A percentile compares a stretch with the other conserved stretches of the same genome.
phyloP scores from a whole-genome alignment of 805 yeast species.

The Blastobotrys terrestris region DNA sequence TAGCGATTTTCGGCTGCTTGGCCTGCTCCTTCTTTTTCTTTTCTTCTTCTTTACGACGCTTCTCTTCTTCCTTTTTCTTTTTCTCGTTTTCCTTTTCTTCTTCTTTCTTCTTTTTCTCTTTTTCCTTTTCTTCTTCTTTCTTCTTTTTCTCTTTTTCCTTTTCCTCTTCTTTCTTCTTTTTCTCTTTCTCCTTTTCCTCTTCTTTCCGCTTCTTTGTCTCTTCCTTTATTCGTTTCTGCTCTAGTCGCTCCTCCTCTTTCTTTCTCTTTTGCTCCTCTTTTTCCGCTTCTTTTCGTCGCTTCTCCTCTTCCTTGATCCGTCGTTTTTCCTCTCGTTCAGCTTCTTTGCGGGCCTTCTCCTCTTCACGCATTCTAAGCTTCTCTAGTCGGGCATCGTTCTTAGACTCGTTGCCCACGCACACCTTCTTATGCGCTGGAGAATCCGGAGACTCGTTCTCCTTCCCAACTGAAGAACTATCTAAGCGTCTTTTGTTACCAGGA shows the following conservation, averaged over 20 bases:
- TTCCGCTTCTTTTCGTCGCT: slow-evolving; percentile 13
- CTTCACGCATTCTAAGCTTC: neutral
- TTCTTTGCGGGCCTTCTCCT: slow-evolving; percentile 16
- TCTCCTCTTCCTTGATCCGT: slow-evolving; percentile 12
- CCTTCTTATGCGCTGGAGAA: neutral
- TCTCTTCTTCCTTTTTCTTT: slow-evolving; percentile 20
- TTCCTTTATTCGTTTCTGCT: slow-evolving; percentile 13
- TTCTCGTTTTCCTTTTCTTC: slow-evolving; percentile 14
- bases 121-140: slow-evolving; percentile 21
- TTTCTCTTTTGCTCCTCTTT: slow-evolving; percentile 16
- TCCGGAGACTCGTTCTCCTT: neutral
- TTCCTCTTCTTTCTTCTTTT: slow-evolving; percentile 12
- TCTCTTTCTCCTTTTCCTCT: slow-evolving; percentile 17
- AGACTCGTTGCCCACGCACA: neutral
- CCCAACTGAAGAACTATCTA: neutral
- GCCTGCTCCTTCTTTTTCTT: slow-evolving; percentile 10
- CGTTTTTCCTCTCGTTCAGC: slow-evolving; percentile 15
- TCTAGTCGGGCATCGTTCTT: neutral
- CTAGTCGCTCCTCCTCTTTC: slow-evolving; percentile 12
- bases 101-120: slow-evolving; percentile 17
- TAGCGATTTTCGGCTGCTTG: slow-evolving; percentile 20
- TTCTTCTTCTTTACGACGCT: slow-evolving; percentile 18
- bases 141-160: slow-evolving; percentile 19
- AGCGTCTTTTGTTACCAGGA: neutral
- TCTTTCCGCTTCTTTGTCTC: slow-evolving; percentile 17